Evolutionary conservation across 2,329 filamentous ascomycete genomes (phyloP), one percentile per base, ranked within the genome.

Genomic region (Colletotrichum coccodes): DNA sequence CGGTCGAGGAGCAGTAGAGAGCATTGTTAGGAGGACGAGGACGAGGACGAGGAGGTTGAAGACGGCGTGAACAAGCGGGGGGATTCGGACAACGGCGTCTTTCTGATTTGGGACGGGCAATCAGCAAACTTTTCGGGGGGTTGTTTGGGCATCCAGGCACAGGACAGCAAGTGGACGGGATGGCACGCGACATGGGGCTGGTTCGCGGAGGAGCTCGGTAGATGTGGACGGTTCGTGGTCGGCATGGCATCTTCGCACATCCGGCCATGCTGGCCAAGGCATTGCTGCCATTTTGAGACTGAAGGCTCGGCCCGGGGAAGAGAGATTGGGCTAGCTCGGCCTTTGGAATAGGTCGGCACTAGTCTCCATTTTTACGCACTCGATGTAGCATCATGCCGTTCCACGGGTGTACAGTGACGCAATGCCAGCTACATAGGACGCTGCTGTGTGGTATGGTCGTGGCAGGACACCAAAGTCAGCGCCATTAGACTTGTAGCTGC

Each of bases 1-100:
- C 92, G 3, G 87, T 93, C 54, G 94, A 95, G 60, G 90, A 80
- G 65, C 77, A 78, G 68, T 60, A 53, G 38, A 56, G n/a, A 38
- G 26, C 2, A 32, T 28, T 14, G 11, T 14, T 21, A 46, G 11
- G 28, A 26, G n/a, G n/a, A n/a, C n/a, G n/a, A 47, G 44, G 21
- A 47, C 3, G 12, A 23, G 44, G 23, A 47, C 44, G 34, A 49
- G 11, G 21, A 56, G 53, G 44, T 14, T 30, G 23, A 52, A 50
- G 14, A 47, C 28, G n/a, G 8, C 14, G 38, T 36, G 60, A 21
- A 46, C 40, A 5, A 46, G 49, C 23, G 36, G 49, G 21, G 61
- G 40, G 47, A 56, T 49, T 30, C 50, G 56, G 42, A 28, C 28
- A 60, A 46, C 32, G 56, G 61, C 66, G 62, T 60, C 61, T 60